phyloP scores from a whole-genome alignment of 495 filamentous ascomycete species.

The Bryoglossum gracile region DNA sequence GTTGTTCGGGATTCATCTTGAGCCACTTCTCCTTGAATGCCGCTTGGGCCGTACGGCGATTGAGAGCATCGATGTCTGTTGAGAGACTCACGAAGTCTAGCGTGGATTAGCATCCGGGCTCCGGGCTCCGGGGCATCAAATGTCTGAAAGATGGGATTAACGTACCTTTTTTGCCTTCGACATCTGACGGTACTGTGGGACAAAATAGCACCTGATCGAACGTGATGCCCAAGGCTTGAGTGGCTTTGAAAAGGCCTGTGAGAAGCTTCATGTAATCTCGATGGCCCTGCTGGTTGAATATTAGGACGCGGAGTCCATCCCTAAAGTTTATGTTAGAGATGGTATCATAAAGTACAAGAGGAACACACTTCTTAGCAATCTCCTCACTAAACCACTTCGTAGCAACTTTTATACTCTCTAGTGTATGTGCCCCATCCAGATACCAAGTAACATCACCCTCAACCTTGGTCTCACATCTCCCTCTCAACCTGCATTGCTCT shows the following conservation, averaged over 20 bases:
- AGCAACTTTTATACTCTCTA: slow-evolving; percentile 75
- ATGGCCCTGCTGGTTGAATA: slow-evolving; percentile 95
- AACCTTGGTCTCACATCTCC: slow-evolving; percentile 71
- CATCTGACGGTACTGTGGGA: slow-evolving; percentile 73
- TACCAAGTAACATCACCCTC: slow-evolving; percentile 66
- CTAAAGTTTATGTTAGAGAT: slow-evolving; percentile 2
- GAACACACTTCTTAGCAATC: slow-evolving; percentile 35
- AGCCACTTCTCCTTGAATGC: slow-evolving; percentile 68
- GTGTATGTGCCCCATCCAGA: slow-evolving; percentile 85
- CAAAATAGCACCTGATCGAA: slow-evolving; percentile 86
- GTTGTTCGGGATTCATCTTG: slow-evolving; percentile 45
- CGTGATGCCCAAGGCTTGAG: slow-evolving; percentile 40
- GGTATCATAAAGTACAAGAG: neutral
- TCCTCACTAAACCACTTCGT: slow-evolving; percentile 65
- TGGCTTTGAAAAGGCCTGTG: slow-evolving; percentile 47
- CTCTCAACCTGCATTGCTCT: slow-evolving; percentile 65
- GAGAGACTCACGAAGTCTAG: slow-evolving; percentile 63
- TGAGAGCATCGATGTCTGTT: slow-evolving; percentile 57
- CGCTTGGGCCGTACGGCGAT: slow-evolving; percentile 64
- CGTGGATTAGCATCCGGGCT: too few relatives aligned
- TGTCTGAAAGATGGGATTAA: neutral
- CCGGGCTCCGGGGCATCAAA: too few relatives aligned
- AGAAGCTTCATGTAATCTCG: slow-evolving; percentile 68
- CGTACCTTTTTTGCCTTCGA: slow-evolving; percentile 48
- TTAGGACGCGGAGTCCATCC: slow-evolving; percentile 52